Percentiles rank a stretch among this genome's conserved stretches.
Evolutionary conservation across 2,329 filamentous ascomycete species (phyloP).

Genomic region (Paramyrothecium sp.): DNA sequence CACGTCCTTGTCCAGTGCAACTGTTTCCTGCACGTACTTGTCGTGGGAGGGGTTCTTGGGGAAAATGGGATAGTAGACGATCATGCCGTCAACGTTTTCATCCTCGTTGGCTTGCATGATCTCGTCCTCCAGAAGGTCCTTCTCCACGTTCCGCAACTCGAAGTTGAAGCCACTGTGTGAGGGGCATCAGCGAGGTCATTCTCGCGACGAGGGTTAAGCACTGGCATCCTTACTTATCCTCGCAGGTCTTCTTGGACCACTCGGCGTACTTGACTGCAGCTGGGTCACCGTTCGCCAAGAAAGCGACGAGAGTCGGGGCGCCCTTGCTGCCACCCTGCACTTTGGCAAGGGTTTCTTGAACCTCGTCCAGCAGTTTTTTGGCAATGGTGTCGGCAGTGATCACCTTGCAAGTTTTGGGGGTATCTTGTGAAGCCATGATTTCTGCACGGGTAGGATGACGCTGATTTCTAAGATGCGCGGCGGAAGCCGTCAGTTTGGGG

Average conservation of each 20-base stretch:
- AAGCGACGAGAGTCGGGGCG: slow-evolving; percentile 80
- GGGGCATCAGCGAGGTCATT: slow-evolving; percentile 13
- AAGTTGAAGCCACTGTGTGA: slow-evolving; percentile 78
- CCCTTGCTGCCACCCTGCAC: slow-evolving; percentile 55
- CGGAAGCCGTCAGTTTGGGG: background rate
- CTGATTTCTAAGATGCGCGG: background rate
- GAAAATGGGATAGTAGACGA: slow-evolving; percentile 99
- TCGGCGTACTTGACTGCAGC: slow-evolving; percentile 92
- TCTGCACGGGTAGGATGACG: background rate
- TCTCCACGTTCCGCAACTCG: slow-evolving; percentile 77
- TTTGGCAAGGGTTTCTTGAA: slow-evolving; percentile 70
- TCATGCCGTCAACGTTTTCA: slow-evolving; percentile 76
- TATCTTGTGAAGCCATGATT: slow-evolving; percentile 29
- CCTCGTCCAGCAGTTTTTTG: slow-evolving; percentile 75
- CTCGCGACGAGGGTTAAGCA: background rate
- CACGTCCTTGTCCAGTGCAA: slow-evolving; percentile 87
- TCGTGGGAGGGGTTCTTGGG: slow-evolving; percentile 77
- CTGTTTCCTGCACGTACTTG: slow-evolving; percentile 93
- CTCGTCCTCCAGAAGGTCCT: slow-evolving; percentile 86
- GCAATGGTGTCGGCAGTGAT: slow-evolving; percentile 86
- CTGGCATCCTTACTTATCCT: slow-evolving; percentile 76
- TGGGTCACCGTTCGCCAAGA: slow-evolving; percentile 88
- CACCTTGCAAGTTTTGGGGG: slow-evolving; percentile 82
- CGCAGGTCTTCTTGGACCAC: slow-evolving; percentile 95
- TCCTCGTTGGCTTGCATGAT: slow-evolving; percentile 85